phyloP scores from a whole-genome alignment of 805 yeast genomes.

The Diddensiella santjacobensis region DNA sequence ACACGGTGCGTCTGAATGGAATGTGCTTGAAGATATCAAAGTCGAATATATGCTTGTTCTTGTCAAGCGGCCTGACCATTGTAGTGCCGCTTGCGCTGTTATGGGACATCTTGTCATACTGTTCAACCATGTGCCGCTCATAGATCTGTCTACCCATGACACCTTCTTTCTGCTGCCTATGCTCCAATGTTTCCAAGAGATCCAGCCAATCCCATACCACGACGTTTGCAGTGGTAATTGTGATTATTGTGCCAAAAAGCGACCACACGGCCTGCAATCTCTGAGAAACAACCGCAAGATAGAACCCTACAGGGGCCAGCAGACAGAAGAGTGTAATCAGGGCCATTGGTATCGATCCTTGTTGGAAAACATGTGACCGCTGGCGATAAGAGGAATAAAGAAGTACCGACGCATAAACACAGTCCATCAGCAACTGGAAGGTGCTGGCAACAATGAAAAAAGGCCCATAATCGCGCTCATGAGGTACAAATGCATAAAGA shows the following conservation, averaged over 20 bases:
- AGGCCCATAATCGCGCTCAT: slow-evolving; percentile 12
- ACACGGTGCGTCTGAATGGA: background rate
- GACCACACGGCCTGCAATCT: slow-evolving; percentile 48
- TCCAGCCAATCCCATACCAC: slow-evolving; percentile 66
- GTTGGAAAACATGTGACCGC: slow-evolving; percentile 44
- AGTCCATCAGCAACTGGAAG: background rate
- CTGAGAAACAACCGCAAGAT: slow-evolving; percentile 34
- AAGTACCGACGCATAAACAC: background rate
- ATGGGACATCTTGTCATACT: slow-evolving; percentile 9
- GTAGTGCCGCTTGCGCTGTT: slow-evolving; percentile 7
- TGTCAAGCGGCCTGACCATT: background rate
- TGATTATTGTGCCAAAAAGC: slow-evolving; percentile 42
- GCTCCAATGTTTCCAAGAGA: slow-evolving; percentile 49
- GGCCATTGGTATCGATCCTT: slow-evolving; percentile 47
- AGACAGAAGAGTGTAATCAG: slow-evolving; percentile 41
- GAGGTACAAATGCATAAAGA: slow-evolving; percentile 13
- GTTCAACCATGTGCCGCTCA: slow-evolving; percentile 33
- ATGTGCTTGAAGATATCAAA: background rate
- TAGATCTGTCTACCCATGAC: slow-evolving; percentile 60
- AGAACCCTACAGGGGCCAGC: slow-evolving; percentile 37
- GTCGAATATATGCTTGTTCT: background rate
- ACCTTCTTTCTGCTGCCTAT: slow-evolving; percentile 49
- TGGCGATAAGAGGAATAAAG: slow-evolving; percentile 36
- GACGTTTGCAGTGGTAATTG: slow-evolving; percentile 49
- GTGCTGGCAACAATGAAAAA: slow-evolving; percentile 33